Conservation (phyloP, 805 yeast species). For the Wickerhamomyces strasburgensis region DNA sequence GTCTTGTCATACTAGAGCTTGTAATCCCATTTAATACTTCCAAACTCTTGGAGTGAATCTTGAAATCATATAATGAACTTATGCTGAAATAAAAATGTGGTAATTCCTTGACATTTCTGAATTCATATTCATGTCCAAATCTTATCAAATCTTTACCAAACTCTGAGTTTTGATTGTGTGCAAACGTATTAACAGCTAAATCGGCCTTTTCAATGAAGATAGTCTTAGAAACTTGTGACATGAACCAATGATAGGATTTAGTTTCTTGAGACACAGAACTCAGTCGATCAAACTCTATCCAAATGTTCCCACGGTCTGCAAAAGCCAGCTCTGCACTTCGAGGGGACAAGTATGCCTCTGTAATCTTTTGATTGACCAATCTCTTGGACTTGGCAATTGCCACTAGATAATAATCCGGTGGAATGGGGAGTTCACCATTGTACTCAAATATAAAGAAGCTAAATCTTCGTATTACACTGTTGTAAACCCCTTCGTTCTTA, state of each 20-base stretch:
- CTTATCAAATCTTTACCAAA: conserved; percentile 9
- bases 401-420: conserved; percentile 9
- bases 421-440: conserved; percentile 1
- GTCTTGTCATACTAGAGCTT: conserved; percentile 17
- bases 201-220: conserved; percentile 10
- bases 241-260: conserved; percentile 1
- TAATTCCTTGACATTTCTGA: conserved; percentile 7
- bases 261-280: conserved; percentile 2
- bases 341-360: conserved; percentile 11
- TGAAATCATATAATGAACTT: conserved; percentile 14
- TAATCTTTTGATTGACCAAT: conserved; percentile 6
- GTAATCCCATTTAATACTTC: conserved; percentile 14
- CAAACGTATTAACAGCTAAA: conserved; percentile 2
- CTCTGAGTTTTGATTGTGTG: background rate
- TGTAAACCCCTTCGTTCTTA: background rate
- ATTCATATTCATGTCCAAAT: conserved; percentile 19
- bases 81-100: conserved; percentile 18
- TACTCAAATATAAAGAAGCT: conserved; percentile 15
- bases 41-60: conserved; percentile 13
- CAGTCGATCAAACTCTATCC: conserved; percentile 3
- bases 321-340: conserved; percentile 4
- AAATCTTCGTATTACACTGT: conserved; percentile 4
- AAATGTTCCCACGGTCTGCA: conserved; percentile 4
- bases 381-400: conserved; percentile 8
- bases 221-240: conserved; percentile 11